Evolutionary conservation across 2,329 filamentous ascomycete genomes (phyloP).

Genomic region (Apiospora sp.): DNA sequence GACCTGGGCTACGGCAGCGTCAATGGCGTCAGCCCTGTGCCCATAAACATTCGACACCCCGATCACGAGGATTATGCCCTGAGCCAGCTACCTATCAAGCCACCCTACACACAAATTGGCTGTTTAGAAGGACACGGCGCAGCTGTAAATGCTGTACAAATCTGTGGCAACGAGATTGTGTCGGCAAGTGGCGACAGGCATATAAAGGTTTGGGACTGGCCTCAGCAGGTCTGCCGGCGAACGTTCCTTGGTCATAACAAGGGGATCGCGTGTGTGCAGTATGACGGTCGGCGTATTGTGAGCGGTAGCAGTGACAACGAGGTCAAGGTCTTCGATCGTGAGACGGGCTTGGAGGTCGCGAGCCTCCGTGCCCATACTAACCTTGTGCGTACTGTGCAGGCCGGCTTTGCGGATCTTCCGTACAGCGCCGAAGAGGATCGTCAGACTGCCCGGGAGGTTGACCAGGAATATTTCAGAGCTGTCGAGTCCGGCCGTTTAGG

Average conservation of each 20-base stretch:
- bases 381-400: conserved; percentile 92
- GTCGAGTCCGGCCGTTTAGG: conserved; percentile 59
- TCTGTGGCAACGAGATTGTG: conserved; percentile 84
- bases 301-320: conserved; percentile 97
- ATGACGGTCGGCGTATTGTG: conserved; percentile 90
- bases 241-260: conserved; percentile 90
- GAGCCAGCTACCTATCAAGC: conserved; percentile 59
- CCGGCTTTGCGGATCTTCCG: conserved; percentile 88
- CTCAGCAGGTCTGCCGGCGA: conserved; percentile 75
- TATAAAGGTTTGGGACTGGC: conserved; percentile 95
- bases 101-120: conserved; percentile 80
- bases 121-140: conserved; percentile 84
- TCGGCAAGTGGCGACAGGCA: conserved; percentile 93
- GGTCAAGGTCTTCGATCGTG: conserved; percentile 91
- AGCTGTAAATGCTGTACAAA: conserved; percentile 95
- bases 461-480: conserved; percentile 74
- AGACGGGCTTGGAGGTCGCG: conserved; percentile 86
- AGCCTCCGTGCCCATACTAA: conserved; percentile 83
- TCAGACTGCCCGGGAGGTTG: conserved; percentile 75
- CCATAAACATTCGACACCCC: conserved; percentile 60
- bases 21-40: conserved; percentile 59
- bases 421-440: conserved; percentile 80
- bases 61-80: conserved; percentile 56
- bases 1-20: conserved; percentile 62
- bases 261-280: conserved; percentile 97